A percentile compares a stretch with the other conserved stretches of the same genome.
phyloP scores from a whole-genome alignment of 148 eudicot species.

The Rhododendron vialii region DNA sequence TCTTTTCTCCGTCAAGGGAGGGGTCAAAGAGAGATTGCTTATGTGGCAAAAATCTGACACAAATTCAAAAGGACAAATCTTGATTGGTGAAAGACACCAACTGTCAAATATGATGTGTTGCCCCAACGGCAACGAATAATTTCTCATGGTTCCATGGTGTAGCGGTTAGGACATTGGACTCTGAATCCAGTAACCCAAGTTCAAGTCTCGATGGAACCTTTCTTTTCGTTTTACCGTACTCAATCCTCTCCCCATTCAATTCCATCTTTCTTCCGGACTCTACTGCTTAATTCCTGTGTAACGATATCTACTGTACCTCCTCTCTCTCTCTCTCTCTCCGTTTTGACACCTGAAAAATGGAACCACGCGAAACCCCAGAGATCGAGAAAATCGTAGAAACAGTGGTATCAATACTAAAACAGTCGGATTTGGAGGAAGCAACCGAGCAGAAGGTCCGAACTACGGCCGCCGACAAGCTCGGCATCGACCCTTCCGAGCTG shows the following conservation, averaged over 20 bases:
- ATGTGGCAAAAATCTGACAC: too few species aligned
- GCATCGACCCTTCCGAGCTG: slow-evolving; percentile 27
- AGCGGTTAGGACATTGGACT: slow-evolving; percentile 20
- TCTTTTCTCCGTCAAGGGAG: too few species aligned
- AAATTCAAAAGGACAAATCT: too few species aligned
- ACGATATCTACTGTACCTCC: neutral
- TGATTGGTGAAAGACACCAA: too few species aligned
- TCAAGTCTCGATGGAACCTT: slow-evolving; percentile 14
- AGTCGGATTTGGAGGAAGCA: slow-evolving; percentile 24
- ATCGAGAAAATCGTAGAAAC: slow-evolving; percentile 19
- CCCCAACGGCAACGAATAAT: too few species aligned
- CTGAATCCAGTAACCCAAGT: slow-evolving; percentile 21
- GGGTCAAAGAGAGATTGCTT: too few species aligned
- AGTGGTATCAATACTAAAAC: slow-evolving; percentile 25
- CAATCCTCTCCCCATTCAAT: neutral
- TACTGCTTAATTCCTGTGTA: neutral
- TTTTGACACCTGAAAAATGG: slow-evolving; percentile 12
- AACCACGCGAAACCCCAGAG: neutral
- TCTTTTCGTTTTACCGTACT: neutral
- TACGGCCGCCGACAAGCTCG: slow-evolving; percentile 23
- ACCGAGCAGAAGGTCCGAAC: slow-evolving; percentile 31
- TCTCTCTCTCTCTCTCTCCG: neutral
- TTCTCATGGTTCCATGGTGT: slow-evolving; percentile 1
- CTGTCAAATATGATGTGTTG: too few species aligned
- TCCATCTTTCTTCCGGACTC: neutral